These are phyloP conservation scores for Cladophialophora bantiana DNA, from an alignment of 2,329 filamentous ascomycete species.

Conservation along the genomic window DNA sequence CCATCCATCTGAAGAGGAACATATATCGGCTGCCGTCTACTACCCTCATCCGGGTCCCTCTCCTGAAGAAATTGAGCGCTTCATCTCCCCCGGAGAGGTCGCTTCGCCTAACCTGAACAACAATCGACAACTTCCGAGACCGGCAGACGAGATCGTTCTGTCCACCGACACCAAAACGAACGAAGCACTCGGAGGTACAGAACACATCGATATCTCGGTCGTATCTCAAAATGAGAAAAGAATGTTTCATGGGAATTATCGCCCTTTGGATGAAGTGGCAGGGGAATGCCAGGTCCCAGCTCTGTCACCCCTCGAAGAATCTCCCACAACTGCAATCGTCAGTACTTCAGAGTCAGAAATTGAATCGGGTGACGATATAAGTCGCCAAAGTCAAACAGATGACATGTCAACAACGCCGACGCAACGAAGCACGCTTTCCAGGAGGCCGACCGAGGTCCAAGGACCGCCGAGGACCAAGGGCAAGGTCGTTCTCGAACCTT, in stretches of 20 bases:
- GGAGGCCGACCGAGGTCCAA: constrained; percentile 37
- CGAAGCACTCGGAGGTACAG: constrained; percentile 23
- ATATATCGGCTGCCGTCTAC: constrained; percentile 70
- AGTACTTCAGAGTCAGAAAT: constrained; percentile 56
- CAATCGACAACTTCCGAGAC: constrained; percentile 6
- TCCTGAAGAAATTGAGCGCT: constrained; percentile 48
- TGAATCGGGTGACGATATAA: constrained; percentile 52
- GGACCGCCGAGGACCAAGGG: constrained; percentile 67
- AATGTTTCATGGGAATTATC: constrained; percentile 64
- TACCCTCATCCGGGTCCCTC: constrained; percentile 66
- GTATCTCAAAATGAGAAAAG: constrained; percentile 67
- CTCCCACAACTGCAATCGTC: constrained; percentile 15
- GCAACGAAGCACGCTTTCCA: constrained; percentile 45
- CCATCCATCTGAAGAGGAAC: constrained; percentile 58
- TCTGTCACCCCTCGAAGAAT: constrained; percentile 34
- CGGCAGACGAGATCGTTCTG: constrained; percentile 22
- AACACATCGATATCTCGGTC: constrained; percentile 68
- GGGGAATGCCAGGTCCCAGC: constrained; percentile 25
- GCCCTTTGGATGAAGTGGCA: constrained; percentile 33
- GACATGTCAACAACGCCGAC: constrained; percentile 60
- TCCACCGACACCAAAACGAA: constrained; percentile 20
- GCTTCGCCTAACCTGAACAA: constrained; percentile 24
- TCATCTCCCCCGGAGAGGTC: constrained; percentile 34
- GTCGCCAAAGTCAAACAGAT: constrained; percentile 61
- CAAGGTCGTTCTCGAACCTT: constrained; percentile 94